Evolutionary conservation across 805 yeast genomes (phyloP).

Genomic region (Nakazawaea wickerhamii): DNA sequence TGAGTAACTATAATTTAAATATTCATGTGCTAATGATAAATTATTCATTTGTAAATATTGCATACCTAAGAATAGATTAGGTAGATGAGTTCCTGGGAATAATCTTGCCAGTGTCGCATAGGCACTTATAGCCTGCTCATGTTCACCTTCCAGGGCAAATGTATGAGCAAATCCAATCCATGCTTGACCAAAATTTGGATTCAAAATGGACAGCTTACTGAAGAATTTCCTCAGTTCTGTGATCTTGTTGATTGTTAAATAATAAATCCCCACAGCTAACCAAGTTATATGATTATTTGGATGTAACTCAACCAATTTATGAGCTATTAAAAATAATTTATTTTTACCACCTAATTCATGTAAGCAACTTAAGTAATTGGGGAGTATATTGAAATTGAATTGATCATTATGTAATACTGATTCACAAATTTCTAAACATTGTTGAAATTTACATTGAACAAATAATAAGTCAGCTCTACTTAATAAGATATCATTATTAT

Average conservation of each 20-base stretch:
- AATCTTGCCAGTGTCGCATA: slow-evolving; percentile 92
- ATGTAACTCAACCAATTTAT: slow-evolving; percentile 77
- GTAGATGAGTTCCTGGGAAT: slow-evolving; percentile 87
- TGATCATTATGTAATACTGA: slow-evolving; percentile 52
- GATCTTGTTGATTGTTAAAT: slow-evolving; percentile 64
- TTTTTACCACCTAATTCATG: slow-evolving; percentile 82
- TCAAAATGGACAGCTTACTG: slow-evolving; percentile 80
- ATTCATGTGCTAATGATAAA: slow-evolving; percentile 78
- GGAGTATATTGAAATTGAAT: slow-evolving; percentile 64
- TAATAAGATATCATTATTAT: slow-evolving; percentile 63
- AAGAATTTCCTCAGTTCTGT: slow-evolving; percentile 83
- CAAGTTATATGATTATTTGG: slow-evolving; percentile 83
- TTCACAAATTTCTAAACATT: slow-evolving; percentile 74
- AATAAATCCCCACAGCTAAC: slow-evolving; percentile 90
- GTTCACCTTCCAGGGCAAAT: slow-evolving; percentile 97
- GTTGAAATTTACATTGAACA: slow-evolving; percentile 72
- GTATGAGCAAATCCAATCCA: slow-evolving; percentile 99
- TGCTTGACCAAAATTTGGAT: slow-evolving; percentile 89
- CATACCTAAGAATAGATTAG: slow-evolving; percentile 90
- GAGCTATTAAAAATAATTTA: slow-evolving; percentile 74
- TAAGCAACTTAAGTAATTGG: slow-evolving; percentile 76
- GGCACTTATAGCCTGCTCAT: slow-evolving; percentile 96
- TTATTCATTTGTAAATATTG: slow-evolving; percentile 89
- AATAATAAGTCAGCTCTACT: slow-evolving; percentile 66
- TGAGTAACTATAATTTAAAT: slow-evolving; percentile 65